Evolutionary conservation across 2,329 filamentous ascomycete species (phyloP).

Genomic region (Endothia cerciana): DNA sequence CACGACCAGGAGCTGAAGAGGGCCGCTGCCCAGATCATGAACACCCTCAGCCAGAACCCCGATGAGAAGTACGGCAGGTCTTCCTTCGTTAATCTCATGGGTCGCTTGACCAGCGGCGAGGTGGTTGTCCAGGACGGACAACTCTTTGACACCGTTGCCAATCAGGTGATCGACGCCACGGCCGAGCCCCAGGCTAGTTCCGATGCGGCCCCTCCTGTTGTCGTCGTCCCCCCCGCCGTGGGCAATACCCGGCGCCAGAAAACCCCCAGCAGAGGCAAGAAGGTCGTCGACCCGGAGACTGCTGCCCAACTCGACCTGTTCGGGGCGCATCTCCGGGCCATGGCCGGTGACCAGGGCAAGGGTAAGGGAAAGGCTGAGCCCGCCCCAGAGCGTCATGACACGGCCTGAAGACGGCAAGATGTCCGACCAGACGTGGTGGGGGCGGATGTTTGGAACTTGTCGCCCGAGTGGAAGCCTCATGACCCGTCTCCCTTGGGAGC

Average conservation of each 20-base stretch:
- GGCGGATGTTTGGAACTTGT: conserved; percentile 25
- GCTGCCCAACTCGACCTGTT: too few relatives aligned
- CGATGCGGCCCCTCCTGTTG: neutral
- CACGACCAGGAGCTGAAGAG: conserved; percentile 71
- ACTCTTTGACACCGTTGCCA: conserved; percentile 50
- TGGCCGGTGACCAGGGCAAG: conserved; percentile 1
- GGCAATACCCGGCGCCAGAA: too few relatives aligned
- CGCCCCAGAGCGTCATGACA: neutral
- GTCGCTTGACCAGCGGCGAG: conserved; percentile 71
- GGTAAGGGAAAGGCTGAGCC: conserved; percentile 14
- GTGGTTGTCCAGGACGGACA: conserved; percentile 73
- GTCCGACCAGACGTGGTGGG: conserved; percentile 24
- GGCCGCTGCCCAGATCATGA: conserved; percentile 72
- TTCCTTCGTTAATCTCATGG: conserved; percentile 77
- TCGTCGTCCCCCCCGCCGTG: neutral
- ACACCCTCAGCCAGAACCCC: conserved; percentile 69
- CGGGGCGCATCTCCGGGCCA: too few relatives aligned
- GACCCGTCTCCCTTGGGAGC: neutral
- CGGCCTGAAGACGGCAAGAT: conserved; percentile 15
- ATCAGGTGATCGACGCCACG: conserved; percentile 18
- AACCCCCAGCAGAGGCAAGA: too few relatives aligned
- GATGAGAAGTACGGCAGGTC: conserved; percentile 79
- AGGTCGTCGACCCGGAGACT: conserved; percentile 2
- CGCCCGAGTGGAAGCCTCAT: conserved; percentile 16
- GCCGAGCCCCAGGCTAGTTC: neutral